A percentile compares a stretch with the other conserved stretches of the same genome.
These are phyloP conservation scores for Aspergillus pseudotamarii DNA, from an alignment of 2,329 filamentous ascomycete genomes.

Conservation along the genomic window DNA sequence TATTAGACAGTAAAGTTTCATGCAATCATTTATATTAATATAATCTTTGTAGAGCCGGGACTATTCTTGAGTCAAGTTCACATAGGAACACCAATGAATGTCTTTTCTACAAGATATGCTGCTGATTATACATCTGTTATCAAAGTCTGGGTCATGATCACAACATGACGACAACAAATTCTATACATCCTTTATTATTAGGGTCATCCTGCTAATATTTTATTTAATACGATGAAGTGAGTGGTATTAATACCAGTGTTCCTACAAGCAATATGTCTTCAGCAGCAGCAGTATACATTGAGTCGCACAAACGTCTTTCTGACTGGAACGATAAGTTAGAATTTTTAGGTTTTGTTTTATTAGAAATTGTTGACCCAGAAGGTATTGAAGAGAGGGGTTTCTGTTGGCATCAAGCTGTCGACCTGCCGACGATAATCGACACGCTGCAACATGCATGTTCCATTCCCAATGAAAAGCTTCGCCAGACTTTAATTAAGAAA, in stretches of 20 bases:
- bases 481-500: background rate
- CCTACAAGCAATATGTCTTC: background rate
- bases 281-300: background rate
- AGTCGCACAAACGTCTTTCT: background rate
- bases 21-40: too few species aligned
- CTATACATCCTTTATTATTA: too few species aligned
- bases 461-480: background rate
- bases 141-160: too few species aligned
- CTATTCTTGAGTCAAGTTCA: too few species aligned
- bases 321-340: slow-evolving; percentile 13
- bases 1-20: background rate
- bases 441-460: background rate
- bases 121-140: too few species aligned
- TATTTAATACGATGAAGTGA: background rate
- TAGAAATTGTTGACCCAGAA: slow-evolving; percentile 11
- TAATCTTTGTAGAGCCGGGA: too few species aligned
- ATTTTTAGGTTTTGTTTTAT: slow-evolving; percentile 14
- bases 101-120: too few species aligned
- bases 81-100: too few species aligned
- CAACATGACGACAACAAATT: too few species aligned
- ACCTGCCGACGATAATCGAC: slow-evolving; percentile 11
- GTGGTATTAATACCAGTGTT: background rate
- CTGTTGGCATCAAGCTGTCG: background rate
- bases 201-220: too few species aligned
- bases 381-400: slow-evolving; percentile 9